Evolutionary conservation across 306 rosid genomes (phyloP), one percentile per base, ranked within the genome.

Genomic region (Geum urbanum): DNA sequence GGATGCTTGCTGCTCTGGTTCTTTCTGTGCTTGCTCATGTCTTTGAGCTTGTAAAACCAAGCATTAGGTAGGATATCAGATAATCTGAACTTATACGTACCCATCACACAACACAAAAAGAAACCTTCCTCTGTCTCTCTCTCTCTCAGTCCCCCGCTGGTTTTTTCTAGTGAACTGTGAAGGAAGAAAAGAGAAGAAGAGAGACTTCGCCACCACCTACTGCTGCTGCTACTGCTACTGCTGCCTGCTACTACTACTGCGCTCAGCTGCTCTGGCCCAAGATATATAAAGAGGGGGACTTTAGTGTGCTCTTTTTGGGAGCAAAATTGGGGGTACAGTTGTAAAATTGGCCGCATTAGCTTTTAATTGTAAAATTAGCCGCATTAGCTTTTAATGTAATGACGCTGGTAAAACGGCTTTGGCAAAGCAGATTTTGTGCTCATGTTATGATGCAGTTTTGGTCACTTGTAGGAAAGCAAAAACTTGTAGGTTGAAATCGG

Each of bases 11-110:
- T 22, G 4, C 27, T 69, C 18, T 79, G 83, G 50, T 69, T 27
- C 41, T 57, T 90, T 74, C 75, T 84, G 78, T 76, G 49, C 75
- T 66, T 84, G 64, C 84, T 79, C 84, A 90, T 85, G 69, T 88
- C 91, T 50, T 58, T 84, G 24, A 90, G 95, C 79, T 90, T 94
- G 92, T 84, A 82, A 66, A 94, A 91, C 98, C 98, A 94, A 64
- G 92, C 84, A 81, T 87, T 87, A 9, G 98, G 95, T 55, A 94
- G 84, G 91, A 94, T 94, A 73, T 88, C 96, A 14, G 97, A 87
- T 35, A 94, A 53, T 41, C 69, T 89, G 74, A 94, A 90, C 89
- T 77, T 88, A 73, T 83, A 79, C 73, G 86, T 92, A 16, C 98
- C 92, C 96, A 92, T 89, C 49, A 12, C 62, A 32, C 62, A 74